Conservation (phyloP, 805 yeast genomes). For the Kuraishia piskuri region DNA sequence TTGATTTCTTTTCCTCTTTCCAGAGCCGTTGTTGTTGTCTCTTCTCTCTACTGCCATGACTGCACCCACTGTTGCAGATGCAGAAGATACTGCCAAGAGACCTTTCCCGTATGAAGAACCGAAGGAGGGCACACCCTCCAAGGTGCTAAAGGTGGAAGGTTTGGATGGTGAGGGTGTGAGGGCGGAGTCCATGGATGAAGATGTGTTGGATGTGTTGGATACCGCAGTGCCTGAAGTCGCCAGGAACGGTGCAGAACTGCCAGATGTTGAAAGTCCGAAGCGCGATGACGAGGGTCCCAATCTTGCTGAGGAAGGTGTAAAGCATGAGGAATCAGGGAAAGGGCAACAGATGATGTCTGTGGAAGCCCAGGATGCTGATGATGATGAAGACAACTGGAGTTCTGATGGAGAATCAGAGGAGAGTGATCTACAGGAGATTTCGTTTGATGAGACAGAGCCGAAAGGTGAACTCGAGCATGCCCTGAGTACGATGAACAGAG, state of each 20-base stretch:
- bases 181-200: background rate
- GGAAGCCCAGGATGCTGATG: background rate
- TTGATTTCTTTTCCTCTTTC: too few relatives aligned
- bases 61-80: background rate
- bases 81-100: background rate
- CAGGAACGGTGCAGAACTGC: too few relatives aligned
- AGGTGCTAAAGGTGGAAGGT: background rate
- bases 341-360: background rate
- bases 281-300: too few relatives aligned
- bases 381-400: background rate
- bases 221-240: too few relatives aligned
- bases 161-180: background rate
- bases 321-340: background rate
- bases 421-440: background rate
- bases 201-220: background rate
- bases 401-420: background rate
- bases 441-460: background rate
- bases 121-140: background rate
- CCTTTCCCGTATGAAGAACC: background rate
- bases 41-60: background rate
- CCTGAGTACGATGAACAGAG: too few relatives aligned
- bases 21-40: too few relatives aligned
- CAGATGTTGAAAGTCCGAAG: background rate
- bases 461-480: background rate
- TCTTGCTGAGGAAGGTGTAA: too few relatives aligned